Percentiles rank a stretch among this genome's conserved stretches.
Evolutionary conservation across 495 filamentous ascomycete species (phyloP).

Genomic region (Aspergillus biplanus): DNA sequence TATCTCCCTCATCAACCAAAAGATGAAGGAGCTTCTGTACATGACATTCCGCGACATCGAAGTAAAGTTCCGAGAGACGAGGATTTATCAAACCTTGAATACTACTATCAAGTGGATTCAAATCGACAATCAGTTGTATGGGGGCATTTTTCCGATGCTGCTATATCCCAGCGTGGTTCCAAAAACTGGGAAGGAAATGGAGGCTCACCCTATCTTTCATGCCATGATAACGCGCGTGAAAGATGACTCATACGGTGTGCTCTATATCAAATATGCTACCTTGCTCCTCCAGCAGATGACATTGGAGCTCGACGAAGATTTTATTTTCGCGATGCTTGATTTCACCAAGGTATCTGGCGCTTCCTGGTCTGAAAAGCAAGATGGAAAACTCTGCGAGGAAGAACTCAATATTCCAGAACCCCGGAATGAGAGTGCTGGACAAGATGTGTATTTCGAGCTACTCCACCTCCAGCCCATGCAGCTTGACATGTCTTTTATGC

Average conservation of each 20-base stretch:
- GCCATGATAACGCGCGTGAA: constrained; percentile 91
- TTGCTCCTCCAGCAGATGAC: constrained; percentile 97
- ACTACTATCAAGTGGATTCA: constrained; percentile 97
- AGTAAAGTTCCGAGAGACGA: constrained; percentile 89
- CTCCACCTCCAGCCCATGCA: constrained; percentile 98
- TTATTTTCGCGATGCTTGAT: constrained; percentile 92
- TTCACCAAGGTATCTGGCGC: constrained; percentile 94
- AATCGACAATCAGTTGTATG: constrained; percentile 98
- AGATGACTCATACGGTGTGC: constrained; percentile 95
- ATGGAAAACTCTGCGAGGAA: constrained; percentile 87
- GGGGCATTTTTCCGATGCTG: constrained; percentile 96
- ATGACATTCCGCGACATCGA: constrained; percentile 92
- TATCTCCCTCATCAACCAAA: constrained; percentile 89
- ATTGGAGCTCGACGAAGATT: constrained; percentile 95
- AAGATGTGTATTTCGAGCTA: constrained; percentile 97
- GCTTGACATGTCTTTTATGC: constrained; percentile 93
- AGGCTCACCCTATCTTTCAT: constrained; percentile 92
- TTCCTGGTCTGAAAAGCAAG: constrained; percentile 82
- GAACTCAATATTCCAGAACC: constrained; percentile 90
- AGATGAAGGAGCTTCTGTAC: constrained; percentile 90
- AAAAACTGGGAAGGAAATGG: constrained; percentile 96
- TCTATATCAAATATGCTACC: constrained; percentile 98
- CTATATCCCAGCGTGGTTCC: constrained; percentile 98
- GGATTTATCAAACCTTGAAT: constrained; percentile 86
- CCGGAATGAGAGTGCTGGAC: constrained; percentile 74